Evolutionary conservation across 2,329 filamentous ascomycete species (phyloP), one percentile per base, ranked within the genome.

Genomic region (Leptographium galeiforme): DNA sequence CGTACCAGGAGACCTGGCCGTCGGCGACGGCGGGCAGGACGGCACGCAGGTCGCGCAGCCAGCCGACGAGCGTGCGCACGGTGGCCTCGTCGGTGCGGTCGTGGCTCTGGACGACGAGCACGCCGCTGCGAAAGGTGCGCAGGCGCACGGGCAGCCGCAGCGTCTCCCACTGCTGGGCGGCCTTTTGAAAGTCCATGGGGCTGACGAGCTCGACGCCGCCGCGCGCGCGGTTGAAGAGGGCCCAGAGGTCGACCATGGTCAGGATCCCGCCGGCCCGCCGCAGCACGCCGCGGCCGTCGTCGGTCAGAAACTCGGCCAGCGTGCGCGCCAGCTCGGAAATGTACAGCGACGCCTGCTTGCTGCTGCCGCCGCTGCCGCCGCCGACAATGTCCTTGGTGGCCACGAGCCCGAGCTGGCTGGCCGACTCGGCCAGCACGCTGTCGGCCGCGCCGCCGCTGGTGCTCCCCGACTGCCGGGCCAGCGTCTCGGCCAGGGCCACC

Each of bases 131-230:
- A 72, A 98, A 97, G 25, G 85, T 84, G 46, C 93, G 80, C 33
- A 97, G 72, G 19, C 91, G 83, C 11, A 98, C 83, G 0, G 93
- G 93, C 4, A 98, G 74, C 61, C 83, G 86, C 18, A 98, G 73
- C 57, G 82, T 85, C 63, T 94, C 89, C 89, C 93, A 98, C 61
- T 95, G 73, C 41, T 81, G 77, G 0, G 89, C 88, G 1, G 93
- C 93, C 63, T 90, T 91, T 63, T 93, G 85, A 61, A 98, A 95
- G 63, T 98, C 93, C 18, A 82, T 74, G 0, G 93, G 93, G 59
- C 88, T 95, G 50, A 97, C 87, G 16, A 98, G 79, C 67, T 98
- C 93, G 16, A 98, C 91, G 8, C 91, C 93, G 51, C 91, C 91
- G 52, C 91, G 81, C 34, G 87, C 89, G 38, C 91, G 81, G 67